Percentiles rank a stretch among this genome's conserved stretches.
phyloP scores from a whole-genome alignment of 1,284 basidiomycete species.

The Ceratobasidium sp. region DNA sequence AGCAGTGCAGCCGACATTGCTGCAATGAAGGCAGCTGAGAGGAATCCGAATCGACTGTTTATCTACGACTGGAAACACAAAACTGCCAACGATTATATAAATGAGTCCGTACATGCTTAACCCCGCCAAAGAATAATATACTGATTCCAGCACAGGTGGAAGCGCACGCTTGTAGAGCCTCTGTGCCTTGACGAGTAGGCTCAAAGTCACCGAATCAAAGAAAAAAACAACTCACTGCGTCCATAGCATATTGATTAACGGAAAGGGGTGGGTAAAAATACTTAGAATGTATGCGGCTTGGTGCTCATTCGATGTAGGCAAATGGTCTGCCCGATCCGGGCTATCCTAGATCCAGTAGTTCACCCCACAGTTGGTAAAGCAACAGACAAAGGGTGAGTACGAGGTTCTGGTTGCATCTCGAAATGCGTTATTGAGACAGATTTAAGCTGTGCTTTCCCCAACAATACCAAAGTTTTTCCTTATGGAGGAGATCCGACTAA shows the following conservation, averaged over 20 bases:
- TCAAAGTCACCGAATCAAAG: no score
- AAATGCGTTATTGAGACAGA: background rate
- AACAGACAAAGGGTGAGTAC: slow-evolving; percentile 24
- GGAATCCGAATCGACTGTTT: slow-evolving; percentile 28
- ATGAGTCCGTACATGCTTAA: background rate
- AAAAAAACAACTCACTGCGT: no score
- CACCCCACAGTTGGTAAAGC: slow-evolving; percentile 24
- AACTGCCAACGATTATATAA: slow-evolving; percentile 27
- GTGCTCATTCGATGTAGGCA: background rate
- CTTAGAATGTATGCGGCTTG: background rate
- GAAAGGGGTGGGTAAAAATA: slow-evolving; percentile 24
- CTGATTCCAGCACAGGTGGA: slow-evolving; percentile 3
- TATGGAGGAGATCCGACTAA: slow-evolving; percentile 6
- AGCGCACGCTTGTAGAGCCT: slow-evolving; percentile 27
- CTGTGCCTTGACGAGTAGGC: slow-evolving; percentile 38
- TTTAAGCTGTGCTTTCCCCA: slow-evolving; percentile 15
- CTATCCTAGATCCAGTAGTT: slow-evolving; percentile 23
- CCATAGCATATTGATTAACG: slow-evolving; percentile 37
- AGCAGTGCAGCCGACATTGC: slow-evolving; percentile 19
- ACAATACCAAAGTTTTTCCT: slow-evolving; percentile 30
- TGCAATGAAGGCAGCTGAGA: slow-evolving; percentile 39
- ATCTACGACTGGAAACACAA: slow-evolving; percentile 39
- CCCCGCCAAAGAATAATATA: background rate
- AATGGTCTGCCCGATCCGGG: slow-evolving; percentile 27
- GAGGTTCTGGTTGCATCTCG: background rate